Base-by-base conservation (phyloP, 257 asterid species). In the Solanum corneliomulleri region DNA sequence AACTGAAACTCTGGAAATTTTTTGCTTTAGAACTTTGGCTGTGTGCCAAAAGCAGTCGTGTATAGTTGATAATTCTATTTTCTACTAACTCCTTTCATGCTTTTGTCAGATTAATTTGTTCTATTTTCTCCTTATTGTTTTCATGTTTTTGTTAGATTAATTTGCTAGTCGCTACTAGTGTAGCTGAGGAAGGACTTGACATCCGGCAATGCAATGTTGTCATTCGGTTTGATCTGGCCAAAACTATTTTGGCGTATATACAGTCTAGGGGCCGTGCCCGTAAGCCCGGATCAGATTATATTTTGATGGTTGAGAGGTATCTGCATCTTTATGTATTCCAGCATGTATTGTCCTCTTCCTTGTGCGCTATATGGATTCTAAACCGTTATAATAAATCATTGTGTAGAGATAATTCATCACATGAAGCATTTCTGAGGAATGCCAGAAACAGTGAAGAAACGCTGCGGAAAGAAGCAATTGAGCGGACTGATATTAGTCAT, bases 211-310 rank as follows among this genome's bases (percentile, higher is more conserved):
- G 99, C 93, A 97, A 97, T 89, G 99, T 97, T 90, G 99, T 97
- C 89, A 96, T 97, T 81, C 98, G 99, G 86, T 97, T 97, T 93
- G 99, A 97, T 91, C 99, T 97, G 82, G 99, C 99, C 58, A 97
- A 97, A 93, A 97, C 99, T 88, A 98, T 97, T 87, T 89, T 97
- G 91, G 99, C 99, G 1, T 97, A 96, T 91, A 97, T 97, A 89
- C 99, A 97, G 92, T 97, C 99, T 87, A 96, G 99, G 88, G 99
- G 99, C 3, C 99, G 99, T 89, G 99, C 99, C 85, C 93, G 99
- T 87, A 96, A 97, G 90, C 99, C 99, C 88, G 99, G 99, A 87
- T 97, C 99, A 42, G 98, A 96, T 91, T 97, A 97, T 91, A 97
- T 96, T 89, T 96, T 97, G 93, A 97, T 97, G 99, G 98, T 93